Base-by-base conservation (phyloP, 129 eudicot genomes). In the Oenanthe sinensis region DNA sequence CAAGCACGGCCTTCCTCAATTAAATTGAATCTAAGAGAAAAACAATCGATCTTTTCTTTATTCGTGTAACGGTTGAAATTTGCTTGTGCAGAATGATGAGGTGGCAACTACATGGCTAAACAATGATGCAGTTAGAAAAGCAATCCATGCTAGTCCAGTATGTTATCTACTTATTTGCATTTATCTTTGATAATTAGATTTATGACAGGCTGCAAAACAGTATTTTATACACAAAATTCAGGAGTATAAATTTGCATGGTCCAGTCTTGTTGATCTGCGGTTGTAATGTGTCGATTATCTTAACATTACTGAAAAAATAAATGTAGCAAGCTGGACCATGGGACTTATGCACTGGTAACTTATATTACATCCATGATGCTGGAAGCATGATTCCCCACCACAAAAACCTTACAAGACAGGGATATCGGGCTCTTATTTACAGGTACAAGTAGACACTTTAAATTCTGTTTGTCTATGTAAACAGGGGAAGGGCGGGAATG, bases 381-480 rank as follows among this genome's bases (percentile, higher is more conserved):
- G 90, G 90, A 52, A 89, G 93, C 80, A 85, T 89, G 93, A 85
- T 89, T 62, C 47, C 37, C n/a, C 85, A 83, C 71, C 93, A 89
- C 84, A 79, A 75, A 75, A 89, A 85, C 71, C 81, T 89, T 16
- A 85, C 85, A 20, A 42, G 79, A 54, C 39, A 47, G 71, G 93
- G 93, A 0, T 89, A 78, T 62, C 78, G 87, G 26, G 89, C 86
- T 24, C 84, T 89, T 39, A 85, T 89, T 10, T 89, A 69, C 70
- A 89, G 93, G 93, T 89, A 62, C 75, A 22, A 2, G 8, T 33
- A 43, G 12, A 60, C 14, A n/a, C 36, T 3, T 40, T 6, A 4
- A 60, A 60, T 60, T 60, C 68, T n/a, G 65, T 55, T 9, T 58
- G 15, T 58, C 67, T 58, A 1, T 22, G 0, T 58, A 50, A 50